Evolutionary conservation across 768 basidiomycete genomes (phyloP).

Genomic region (Termitomyces sp.): DNA sequence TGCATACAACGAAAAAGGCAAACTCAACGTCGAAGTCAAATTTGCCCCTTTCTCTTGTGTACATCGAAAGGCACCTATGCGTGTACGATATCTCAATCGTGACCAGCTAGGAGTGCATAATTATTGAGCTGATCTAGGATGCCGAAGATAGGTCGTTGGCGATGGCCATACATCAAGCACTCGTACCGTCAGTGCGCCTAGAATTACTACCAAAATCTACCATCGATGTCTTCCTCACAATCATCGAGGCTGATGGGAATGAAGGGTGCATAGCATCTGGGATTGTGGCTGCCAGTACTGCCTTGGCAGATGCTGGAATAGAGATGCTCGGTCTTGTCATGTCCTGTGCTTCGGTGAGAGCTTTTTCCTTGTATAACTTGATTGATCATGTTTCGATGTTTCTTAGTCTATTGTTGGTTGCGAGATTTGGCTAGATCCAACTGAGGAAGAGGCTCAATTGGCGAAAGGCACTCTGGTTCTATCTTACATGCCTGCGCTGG

Average conservation of each 20-base stretch:
- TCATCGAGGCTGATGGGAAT: slow-evolving; percentile 92
- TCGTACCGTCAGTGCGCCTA: slow-evolving; percentile 80
- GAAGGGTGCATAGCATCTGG: slow-evolving; percentile 87
- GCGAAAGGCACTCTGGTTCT: slow-evolving; percentile 72
- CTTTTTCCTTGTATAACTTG: not conserved
- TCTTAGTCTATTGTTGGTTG: slow-evolving; percentile 53
- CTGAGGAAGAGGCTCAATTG: slow-evolving; percentile 56
- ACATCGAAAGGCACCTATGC: slow-evolving; percentile 76
- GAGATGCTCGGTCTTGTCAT: slow-evolving; percentile 87
- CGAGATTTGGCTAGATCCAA: slow-evolving; percentile 80
- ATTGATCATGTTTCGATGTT: slow-evolving; percentile 7
- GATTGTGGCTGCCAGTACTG: slow-evolving; percentile 83
- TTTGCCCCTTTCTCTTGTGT: slow-evolving; percentile 91
- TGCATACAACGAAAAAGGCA: slow-evolving; percentile 84
- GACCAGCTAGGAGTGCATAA: slow-evolving; percentile 14
- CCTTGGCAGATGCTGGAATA: slow-evolving; percentile 90
- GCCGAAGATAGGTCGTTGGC: slow-evolving; percentile 90
- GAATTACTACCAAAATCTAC: slow-evolving; percentile 93
- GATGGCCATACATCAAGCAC: slow-evolving; percentile 80
- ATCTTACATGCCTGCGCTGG: slow-evolving; percentile 86
- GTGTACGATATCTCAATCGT: slow-evolving; percentile 50
- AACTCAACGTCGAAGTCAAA: slow-evolving; percentile 93
- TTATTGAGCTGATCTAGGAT: slow-evolving; percentile 55
- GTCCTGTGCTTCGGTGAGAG: slow-evolving; percentile 74
- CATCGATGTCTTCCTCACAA: slow-evolving; percentile 86